phyloP scores from a whole-genome alignment of 768 basidiomycete genomes.

The Russula compacta region DNA sequence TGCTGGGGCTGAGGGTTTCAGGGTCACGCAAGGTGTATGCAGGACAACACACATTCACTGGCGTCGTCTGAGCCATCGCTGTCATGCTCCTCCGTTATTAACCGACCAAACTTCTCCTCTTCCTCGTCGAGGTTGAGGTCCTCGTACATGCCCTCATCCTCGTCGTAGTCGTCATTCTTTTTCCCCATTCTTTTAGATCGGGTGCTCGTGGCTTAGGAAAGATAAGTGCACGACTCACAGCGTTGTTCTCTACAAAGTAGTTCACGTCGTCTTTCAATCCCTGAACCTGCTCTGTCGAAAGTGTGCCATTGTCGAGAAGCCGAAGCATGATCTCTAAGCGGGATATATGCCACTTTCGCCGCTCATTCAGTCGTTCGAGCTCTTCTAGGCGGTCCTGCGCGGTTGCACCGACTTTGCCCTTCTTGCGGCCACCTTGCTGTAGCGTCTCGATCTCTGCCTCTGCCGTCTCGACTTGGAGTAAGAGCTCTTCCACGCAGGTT shows the following conservation, averaged over 20 bases:
- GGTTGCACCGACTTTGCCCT: conserved; percentile 59
- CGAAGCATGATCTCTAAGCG: conserved; percentile 90
- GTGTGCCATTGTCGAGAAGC: conserved; percentile 86
- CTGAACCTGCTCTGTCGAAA: conserved; percentile 72
- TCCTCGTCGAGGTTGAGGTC: conserved; percentile 96
- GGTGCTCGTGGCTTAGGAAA: neutral
- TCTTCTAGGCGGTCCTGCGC: conserved; percentile 68
- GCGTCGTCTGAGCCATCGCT: conserved; percentile 68
- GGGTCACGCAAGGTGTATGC: neutral
- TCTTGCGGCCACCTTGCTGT: conserved; percentile 72
- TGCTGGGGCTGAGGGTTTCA: conserved; percentile 7
- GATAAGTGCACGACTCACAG: conserved; percentile 45
- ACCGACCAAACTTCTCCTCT: conserved; percentile 85
- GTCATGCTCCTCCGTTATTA: conserved; percentile 63
- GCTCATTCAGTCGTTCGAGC: conserved; percentile 83
- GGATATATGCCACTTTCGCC: conserved; percentile 90
- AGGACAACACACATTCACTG: conserved; percentile 53
- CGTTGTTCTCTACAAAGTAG: conserved; percentile 94
- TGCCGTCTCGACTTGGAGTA: conserved; percentile 85
- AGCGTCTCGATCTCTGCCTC: conserved; percentile 92
- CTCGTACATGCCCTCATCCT: conserved; percentile 95
- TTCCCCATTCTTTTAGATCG: neutral
- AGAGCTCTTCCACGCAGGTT: conserved; percentile 80
- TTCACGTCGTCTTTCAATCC: conserved; percentile 87
- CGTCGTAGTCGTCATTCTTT: conserved; percentile 96